Evolutionary conservation across 306 rosid genomes (phyloP).

Genomic region (Quillaja saponaria): DNA sequence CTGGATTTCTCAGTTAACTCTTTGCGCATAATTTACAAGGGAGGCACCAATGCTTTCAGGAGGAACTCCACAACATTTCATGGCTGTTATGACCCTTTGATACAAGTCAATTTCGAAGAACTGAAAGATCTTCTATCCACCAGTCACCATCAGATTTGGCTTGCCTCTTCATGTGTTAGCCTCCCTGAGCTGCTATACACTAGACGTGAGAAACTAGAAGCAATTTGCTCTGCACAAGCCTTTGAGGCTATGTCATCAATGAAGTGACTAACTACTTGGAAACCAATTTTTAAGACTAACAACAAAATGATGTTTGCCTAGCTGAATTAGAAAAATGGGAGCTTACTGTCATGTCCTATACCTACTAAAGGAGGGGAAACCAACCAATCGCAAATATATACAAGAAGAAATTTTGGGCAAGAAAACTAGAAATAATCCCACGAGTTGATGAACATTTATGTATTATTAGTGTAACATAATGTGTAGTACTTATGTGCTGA

Average conservation of each 20-base stretch:
- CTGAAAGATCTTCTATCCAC: slow-evolving; percentile 99
- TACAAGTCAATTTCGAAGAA: slow-evolving; percentile 79
- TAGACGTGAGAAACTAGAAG: slow-evolving; percentile 92
- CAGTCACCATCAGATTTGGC: slow-evolving; percentile 88
- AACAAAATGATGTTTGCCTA: too few species aligned
- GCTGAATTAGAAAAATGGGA: too few species aligned
- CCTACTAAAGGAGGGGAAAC: too few species aligned
- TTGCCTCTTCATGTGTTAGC: slow-evolving; percentile 87
- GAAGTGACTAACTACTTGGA: slow-evolving; percentile 72
- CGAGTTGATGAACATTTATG: too few species aligned
- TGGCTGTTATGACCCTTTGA: slow-evolving; percentile 83
- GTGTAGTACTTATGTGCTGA: slow-evolving; percentile 61
- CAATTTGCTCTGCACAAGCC: slow-evolving; percentile 95
- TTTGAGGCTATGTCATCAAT: slow-evolving; percentile 92
- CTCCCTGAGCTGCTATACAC: slow-evolving; percentile 99
- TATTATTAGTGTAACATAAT: too few species aligned
- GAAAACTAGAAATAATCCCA: background rate
- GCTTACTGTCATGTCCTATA: too few species aligned
- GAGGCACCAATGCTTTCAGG: slow-evolving; percentile 94
- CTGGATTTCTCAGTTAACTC: slow-evolving; percentile 83
- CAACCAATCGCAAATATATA: background rate
- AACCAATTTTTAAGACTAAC: too few species aligned
- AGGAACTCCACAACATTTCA: slow-evolving; percentile 94
- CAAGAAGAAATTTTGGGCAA: background rate
- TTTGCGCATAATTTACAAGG: slow-evolving; percentile 81